These are phyloP conservation scores for Chytriomyces confervae DNA, from an alignment of 192 early-diverging fungal genomes.

Conservation along the genomic window DNA sequence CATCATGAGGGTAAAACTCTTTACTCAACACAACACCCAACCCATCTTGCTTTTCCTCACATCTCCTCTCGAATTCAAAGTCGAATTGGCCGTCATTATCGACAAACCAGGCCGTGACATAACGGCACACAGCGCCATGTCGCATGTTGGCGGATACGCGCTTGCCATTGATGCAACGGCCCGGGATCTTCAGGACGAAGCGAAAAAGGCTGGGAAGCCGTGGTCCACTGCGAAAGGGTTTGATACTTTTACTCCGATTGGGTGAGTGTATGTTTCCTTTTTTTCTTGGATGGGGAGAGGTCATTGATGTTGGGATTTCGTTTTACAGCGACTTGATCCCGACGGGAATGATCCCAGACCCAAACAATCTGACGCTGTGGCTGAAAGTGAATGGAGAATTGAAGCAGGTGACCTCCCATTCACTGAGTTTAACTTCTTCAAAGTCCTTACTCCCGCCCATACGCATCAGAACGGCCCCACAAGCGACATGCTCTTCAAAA, in stretches of 20 bases:
- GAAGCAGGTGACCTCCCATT: constrained; percentile 39
- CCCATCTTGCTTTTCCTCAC: constrained; percentile 20
- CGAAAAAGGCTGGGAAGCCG: constrained; percentile 83
- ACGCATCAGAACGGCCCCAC: constrained; percentile 71
- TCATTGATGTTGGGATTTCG: not conserved
- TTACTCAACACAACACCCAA: no score
- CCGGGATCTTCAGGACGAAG: constrained; percentile 83
- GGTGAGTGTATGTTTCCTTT: constrained; percentile 43
- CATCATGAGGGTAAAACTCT: constrained; percentile 72
- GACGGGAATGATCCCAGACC: constrained; percentile 70
- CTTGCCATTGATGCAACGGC: constrained; percentile 94
- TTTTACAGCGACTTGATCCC: constrained; percentile 74
- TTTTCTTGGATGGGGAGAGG: not conserved
- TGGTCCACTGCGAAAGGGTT: constrained; percentile 95
- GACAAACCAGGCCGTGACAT: constrained; percentile 82
- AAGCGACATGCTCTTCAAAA: constrained; percentile 89
- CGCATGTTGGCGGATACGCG: constrained; percentile 76
- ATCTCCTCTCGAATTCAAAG: constrained; percentile 39
- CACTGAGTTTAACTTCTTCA: not conserved
- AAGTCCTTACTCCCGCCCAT: not conserved
- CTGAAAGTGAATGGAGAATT: constrained; percentile 76
- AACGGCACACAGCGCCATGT: constrained; percentile 59
- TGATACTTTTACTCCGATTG: constrained; percentile 89
- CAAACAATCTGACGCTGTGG: constrained; percentile 76
- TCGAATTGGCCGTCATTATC: constrained; percentile 94